Conservation (phyloP, 371 early-diverging fungal genomes). For the Smittium culicis region DNA sequence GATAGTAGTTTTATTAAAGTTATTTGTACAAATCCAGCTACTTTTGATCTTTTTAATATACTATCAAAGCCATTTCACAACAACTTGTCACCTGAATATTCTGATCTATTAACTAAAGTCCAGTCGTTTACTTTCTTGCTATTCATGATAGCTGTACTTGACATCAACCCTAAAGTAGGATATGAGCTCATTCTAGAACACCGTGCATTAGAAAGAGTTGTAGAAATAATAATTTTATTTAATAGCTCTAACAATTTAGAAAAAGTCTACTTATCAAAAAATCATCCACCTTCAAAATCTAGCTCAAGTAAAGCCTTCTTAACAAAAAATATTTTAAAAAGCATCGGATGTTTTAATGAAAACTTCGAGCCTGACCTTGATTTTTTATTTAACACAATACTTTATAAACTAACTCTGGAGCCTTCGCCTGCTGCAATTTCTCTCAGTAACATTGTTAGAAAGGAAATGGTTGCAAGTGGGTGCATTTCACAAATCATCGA, state of each 20-base stretch:
- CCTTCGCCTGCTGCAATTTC: conserved; percentile 2
- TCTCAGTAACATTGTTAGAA: neutral
- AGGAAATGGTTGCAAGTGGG: conserved; percentile 5
- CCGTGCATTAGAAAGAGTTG: conserved; percentile 2
- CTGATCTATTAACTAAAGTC: neutral
- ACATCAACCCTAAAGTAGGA: neutral
- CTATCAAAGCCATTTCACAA: neutral
- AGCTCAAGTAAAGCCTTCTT: too few relatives aligned
- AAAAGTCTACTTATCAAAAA: neutral
- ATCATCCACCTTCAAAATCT: neutral
- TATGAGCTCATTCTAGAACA: neutral
- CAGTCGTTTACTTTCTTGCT: neutral
- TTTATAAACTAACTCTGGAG: neutral
- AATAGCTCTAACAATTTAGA: neutral
- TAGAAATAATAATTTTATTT: conserved; percentile 3
- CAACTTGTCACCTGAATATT: neutral
- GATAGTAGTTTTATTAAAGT: neutral
- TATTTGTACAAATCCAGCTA: neutral
- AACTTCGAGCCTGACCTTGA: neutral
- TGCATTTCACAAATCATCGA: neutral
- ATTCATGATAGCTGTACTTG: neutral
- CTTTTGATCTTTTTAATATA: neutral
- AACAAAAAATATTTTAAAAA: neutral
- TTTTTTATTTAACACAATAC: neutral
- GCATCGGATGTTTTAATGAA: neutral